Evolutionary conservation across 208 protist genomes (phyloP).

Genomic region (Crithidia thermophila): DNA sequence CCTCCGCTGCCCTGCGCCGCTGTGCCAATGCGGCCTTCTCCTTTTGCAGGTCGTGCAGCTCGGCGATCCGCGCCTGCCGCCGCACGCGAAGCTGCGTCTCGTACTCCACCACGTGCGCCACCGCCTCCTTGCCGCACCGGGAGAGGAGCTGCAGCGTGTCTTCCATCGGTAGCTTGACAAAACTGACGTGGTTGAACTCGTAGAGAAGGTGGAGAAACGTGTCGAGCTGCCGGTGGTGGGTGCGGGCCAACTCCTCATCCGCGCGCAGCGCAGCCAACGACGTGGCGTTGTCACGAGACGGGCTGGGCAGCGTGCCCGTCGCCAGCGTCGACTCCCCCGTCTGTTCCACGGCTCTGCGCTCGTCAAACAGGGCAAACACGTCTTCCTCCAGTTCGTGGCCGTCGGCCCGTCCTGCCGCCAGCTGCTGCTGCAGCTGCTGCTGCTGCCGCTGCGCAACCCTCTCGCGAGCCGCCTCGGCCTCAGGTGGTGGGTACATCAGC

Average conservation of each 20-base stretch:
- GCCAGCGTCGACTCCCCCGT: background rate
- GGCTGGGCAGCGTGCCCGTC: background rate
- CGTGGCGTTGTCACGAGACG: no score
- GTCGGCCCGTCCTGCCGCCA: background rate
- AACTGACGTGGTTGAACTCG: constrained; percentile 88
- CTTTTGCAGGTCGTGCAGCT: constrained; percentile 42
- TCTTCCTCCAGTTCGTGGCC: background rate
- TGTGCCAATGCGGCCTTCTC: constrained; percentile 44
- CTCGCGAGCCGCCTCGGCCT: constrained; percentile 52
- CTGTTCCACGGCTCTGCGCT: constrained; percentile 15
- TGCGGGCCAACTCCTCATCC: constrained; percentile 38
- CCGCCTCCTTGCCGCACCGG: constrained; percentile 72
- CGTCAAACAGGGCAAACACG: constrained; percentile 40
- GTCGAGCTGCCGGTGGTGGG: constrained; percentile 85
- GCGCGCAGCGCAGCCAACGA: background rate
- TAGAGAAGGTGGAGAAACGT: constrained; percentile 74
- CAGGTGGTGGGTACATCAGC: constrained; percentile 86
- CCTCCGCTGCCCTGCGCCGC: constrained; percentile 37
- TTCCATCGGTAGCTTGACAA: constrained; percentile 82
- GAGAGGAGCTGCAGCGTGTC: constrained; percentile 81
- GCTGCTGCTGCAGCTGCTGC: constrained; percentile 7
- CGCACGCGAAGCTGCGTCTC: constrained; percentile 67
- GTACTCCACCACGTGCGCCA: constrained; percentile 75
- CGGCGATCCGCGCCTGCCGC: constrained; percentile 46
- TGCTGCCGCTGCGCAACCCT: constrained; percentile 22